Evolutionary conservation across 352 stramenopile species (phyloP).

Genomic region (Blastocystis hominis): DNA sequence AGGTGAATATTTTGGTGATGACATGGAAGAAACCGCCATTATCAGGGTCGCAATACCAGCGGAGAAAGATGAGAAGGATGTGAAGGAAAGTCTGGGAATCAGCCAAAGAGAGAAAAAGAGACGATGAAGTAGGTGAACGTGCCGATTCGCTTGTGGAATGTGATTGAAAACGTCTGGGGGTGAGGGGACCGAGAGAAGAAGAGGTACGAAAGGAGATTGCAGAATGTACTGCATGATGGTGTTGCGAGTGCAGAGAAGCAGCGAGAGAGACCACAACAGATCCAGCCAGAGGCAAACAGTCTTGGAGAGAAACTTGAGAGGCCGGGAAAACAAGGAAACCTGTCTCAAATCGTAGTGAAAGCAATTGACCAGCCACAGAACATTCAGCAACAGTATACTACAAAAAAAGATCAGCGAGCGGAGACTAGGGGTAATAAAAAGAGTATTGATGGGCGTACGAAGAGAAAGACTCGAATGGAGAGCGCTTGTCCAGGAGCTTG

Average conservation of each 20-base stretch:
- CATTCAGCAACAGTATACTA: background rate
- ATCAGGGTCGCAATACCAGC: background rate
- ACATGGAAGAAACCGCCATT: background rate
- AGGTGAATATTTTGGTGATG: background rate
- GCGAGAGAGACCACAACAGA: background rate
- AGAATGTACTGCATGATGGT: slow-evolving; percentile 24
- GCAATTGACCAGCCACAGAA: background rate
- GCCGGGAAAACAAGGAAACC: background rate
- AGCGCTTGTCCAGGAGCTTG: background rate
- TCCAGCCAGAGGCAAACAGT: background rate
- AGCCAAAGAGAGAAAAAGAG: background rate
- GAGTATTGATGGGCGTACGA: background rate
- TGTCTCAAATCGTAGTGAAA: background rate
- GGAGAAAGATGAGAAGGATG: background rate
- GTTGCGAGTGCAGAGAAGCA: slow-evolving; percentile 32
- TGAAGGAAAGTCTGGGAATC: background rate
- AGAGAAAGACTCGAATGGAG: background rate
- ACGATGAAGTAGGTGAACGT: background rate
- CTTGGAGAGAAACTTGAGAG: background rate
- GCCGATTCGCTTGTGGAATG: background rate
- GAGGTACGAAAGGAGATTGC: slow-evolving; percentile 3
- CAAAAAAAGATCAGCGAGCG: background rate
- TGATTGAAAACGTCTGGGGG: background rate
- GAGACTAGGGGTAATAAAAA: background rate
- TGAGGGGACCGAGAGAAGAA: background rate